Evolutionary conservation across 2,329 filamentous ascomycete genomes (phyloP).

Genomic region (Pleoardoris graminearum): DNA sequence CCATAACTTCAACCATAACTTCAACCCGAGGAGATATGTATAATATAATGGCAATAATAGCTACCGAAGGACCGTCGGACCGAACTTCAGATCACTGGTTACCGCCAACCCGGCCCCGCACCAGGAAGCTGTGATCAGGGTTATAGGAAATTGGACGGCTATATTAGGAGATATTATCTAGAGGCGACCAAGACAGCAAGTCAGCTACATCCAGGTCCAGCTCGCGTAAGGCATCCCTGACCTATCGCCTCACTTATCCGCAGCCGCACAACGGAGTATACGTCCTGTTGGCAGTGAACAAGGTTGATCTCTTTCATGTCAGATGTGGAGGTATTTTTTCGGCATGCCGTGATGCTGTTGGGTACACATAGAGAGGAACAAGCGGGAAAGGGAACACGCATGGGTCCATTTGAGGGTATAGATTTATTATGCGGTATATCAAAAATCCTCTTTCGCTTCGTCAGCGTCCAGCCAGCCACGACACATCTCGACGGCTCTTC

Average conservation of each 20-base stretch:
- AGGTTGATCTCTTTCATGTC: constrained; percentile 9
- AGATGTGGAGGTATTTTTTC: background rate
- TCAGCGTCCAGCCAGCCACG: constrained; percentile 67
- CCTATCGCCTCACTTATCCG: background rate
- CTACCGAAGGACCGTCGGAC: constrained; percentile 4
- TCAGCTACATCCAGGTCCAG: background rate
- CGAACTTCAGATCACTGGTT: background rate
- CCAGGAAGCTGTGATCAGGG: background rate
- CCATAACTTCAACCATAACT: background rate
- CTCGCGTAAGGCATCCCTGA: background rate
- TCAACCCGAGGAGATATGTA: background rate
- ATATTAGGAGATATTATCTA: constrained; percentile 8
- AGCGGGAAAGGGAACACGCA: constrained; percentile 18
- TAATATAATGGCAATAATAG: constrained; percentile 2
- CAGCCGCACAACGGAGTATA: background rate
- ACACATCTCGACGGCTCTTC: constrained; percentile 77
- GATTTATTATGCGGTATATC: constrained; percentile 28
- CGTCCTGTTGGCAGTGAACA: background rate
- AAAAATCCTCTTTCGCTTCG: constrained; percentile 40
- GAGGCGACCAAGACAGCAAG: constrained; percentile 9
- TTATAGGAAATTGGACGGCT: background rate
- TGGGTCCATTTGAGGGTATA: constrained; percentile 28
- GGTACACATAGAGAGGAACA: background rate
- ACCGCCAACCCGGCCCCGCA: constrained; percentile 1
- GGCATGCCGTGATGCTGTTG: background rate